Conservation (phyloP, 2,329 filamentous ascomycete genomes). For the Colletotrichum falcatum region DNA sequence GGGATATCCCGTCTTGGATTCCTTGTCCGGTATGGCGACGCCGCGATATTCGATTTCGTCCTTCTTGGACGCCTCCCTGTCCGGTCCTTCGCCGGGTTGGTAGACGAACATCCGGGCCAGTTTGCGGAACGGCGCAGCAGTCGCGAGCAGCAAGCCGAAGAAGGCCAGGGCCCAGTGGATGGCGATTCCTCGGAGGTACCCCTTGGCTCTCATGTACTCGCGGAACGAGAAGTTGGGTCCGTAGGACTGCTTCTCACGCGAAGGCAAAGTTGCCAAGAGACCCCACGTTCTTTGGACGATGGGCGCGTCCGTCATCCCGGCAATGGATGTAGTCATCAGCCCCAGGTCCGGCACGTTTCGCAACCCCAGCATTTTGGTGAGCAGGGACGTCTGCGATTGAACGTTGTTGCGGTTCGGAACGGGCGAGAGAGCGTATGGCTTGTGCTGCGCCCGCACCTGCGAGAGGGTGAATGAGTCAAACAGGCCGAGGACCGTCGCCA, state of each 20-base stretch:
- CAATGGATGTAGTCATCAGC: slow-evolving; percentile 65
- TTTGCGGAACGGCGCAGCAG: slow-evolving; percentile 59
- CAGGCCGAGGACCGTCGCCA: slow-evolving; percentile 73
- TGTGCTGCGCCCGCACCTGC: slow-evolving; percentile 58
- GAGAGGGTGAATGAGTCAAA: slow-evolving; percentile 65
- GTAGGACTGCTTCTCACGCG: slow-evolving; percentile 61
- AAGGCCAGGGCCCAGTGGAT: slow-evolving; percentile 63
- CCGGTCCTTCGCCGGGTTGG: slow-evolving; percentile 67
- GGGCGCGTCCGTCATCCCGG: slow-evolving; percentile 62
- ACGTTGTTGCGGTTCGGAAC: slow-evolving; percentile 56
- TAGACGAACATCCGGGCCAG: slow-evolving; percentile 58
- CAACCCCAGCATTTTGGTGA: slow-evolving; percentile 63
- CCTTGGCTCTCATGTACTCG: slow-evolving; percentile 65
- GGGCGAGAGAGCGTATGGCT: slow-evolving; percentile 70
- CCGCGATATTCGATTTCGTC: slow-evolving; percentile 74
- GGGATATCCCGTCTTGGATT: slow-evolving; percentile 53
- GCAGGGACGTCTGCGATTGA: slow-evolving; percentile 49
- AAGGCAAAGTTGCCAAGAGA: slow-evolving; percentile 60
- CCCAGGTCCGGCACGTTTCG: slow-evolving; percentile 64
- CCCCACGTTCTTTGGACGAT: slow-evolving; percentile 74
- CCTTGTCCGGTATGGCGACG: slow-evolving; percentile 70
- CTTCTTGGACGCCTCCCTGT: slow-evolving; percentile 64
- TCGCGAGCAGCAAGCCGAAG: slow-evolving; percentile 57
- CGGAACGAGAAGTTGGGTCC: slow-evolving; percentile 71
- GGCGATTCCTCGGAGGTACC: slow-evolving; percentile 61